phyloP scores from a whole-genome alignment of 73 alveolate genomes.

The Tetrahymena borealis region DNA sequence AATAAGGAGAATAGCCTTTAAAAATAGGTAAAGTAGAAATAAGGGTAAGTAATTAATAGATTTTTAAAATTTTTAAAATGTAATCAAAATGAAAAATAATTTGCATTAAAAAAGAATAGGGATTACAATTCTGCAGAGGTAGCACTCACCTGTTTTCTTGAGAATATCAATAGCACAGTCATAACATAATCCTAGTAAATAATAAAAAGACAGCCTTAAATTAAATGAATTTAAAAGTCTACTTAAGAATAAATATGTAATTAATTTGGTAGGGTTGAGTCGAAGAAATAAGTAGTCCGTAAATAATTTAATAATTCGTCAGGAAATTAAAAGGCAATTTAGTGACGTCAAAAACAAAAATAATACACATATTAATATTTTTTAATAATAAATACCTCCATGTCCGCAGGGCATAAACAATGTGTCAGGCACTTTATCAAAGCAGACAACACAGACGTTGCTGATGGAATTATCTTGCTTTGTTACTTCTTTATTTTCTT shows the following conservation, averaged over 20 bases:
- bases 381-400: slow-evolving; percentile 9
- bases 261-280: background rate
- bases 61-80: no score
- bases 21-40: no score
- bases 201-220: background rate
- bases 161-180: slow-evolving; percentile 38
- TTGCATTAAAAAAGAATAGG: background rate
- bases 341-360: background rate
- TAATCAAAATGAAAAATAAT: background rate
- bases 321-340: background rate
- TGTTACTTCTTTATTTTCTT: background rate
- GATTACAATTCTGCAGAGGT: slow-evolving; percentile 18
- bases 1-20: no score
- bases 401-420: slow-evolving; percentile 39
- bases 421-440: slow-evolving; percentile 27
- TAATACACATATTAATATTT: background rate
- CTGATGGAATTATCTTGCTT: background rate
- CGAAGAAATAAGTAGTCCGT: background rate
- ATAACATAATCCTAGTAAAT: slow-evolving; percentile 19
- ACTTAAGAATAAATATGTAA: no score
- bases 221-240: no score
- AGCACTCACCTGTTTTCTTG: slow-evolving; percentile 31
- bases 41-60: no score
- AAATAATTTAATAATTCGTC: background rate
- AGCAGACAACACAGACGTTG: slow-evolving; percentile 20